These are phyloP conservation scores for Boletus fagicola DNA, from an alignment of 768 basidiomycete species.

Conservation along the genomic window DNA sequence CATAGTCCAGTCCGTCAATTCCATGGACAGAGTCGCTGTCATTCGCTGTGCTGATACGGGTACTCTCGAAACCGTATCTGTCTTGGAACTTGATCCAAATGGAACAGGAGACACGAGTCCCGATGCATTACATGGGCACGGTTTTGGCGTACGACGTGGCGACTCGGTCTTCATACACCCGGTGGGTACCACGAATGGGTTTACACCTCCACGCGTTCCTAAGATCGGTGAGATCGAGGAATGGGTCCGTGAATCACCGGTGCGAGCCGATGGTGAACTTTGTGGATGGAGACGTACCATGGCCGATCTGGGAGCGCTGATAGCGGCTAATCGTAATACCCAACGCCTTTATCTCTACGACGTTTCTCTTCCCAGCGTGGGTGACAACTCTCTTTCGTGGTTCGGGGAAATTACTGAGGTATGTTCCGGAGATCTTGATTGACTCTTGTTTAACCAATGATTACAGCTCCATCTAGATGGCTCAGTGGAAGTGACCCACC, in stretches of 20 bases:
- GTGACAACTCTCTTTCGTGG: constrained; percentile 59
- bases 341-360: constrained; percentile 39
- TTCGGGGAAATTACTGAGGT: constrained; percentile 84
- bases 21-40: constrained; percentile 65
- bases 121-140: constrained; percentile 47
- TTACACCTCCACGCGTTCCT: constrained; percentile 66
- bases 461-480: constrained; percentile 72
- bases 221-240: constrained; percentile 80
- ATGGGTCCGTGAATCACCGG: constrained; percentile 67
- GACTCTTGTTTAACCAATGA: constrained; percentile 7
- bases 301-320: constrained; percentile 57
- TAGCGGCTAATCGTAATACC: constrained; percentile 48
- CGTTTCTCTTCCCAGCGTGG: constrained; percentile 42
- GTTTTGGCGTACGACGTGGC: constrained; percentile 77
- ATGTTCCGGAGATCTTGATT: constrained; percentile 24
- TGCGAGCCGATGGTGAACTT: constrained; percentile 48
- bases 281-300: constrained; percentile 73
- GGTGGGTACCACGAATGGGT: constrained; percentile 70
- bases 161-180: constrained; percentile 82
- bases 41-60: constrained; percentile 58
- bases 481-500: constrained; percentile 67
- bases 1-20: constrained; percentile 77
- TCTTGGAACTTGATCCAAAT: constrained; percentile 87
- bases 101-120: constrained; percentile 56
- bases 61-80: constrained; percentile 64